These are phyloP conservation scores for Paratinospora sagittata DNA, from an alignment of 164 flowering plant genomes.

Conservation along the genomic window DNA sequence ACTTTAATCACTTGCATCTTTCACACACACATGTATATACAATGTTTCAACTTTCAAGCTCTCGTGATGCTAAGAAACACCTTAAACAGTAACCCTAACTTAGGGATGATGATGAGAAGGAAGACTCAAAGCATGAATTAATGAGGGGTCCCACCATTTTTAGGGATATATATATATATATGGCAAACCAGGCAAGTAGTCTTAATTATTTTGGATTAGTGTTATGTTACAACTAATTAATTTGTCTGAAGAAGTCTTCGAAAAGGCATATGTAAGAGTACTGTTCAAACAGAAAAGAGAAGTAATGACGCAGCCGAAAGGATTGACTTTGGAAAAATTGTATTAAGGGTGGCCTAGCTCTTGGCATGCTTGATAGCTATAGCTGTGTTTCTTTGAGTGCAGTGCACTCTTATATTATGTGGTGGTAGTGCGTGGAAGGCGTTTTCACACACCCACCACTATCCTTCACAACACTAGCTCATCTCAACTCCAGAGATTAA, in stretches of 20 bases:
- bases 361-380: conserved; percentile 31
- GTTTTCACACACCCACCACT: conserved; percentile 31
- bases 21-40: too few species aligned
- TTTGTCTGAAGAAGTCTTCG: background rate
- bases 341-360: too few species aligned
- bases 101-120: background rate
- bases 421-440: conserved; percentile 17
- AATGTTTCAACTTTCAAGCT: too few species aligned
- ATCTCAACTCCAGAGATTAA: background rate
- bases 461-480: background rate
- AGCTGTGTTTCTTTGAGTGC: conserved; percentile 51
- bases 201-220: background rate
- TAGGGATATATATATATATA: too few species aligned
- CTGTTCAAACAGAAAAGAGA: conserved; percentile 19
- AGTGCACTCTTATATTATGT: conserved; percentile 35
- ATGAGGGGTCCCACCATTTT: background rate
- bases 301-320: conserved; percentile 48
- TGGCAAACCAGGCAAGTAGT: conserved; percentile 11
- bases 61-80: background rate
- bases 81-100: background rate
- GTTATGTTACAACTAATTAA: background rate
- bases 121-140: background rate
- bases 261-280: background rate
- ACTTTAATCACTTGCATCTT: too few species aligned
- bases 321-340: conserved; percentile 47